Percentiles rank a stretch among this genome's conserved stretches.
phyloP scores from a whole-genome alignment of 352 stramenopile genomes.

The Blastocystis sp. region DNA sequence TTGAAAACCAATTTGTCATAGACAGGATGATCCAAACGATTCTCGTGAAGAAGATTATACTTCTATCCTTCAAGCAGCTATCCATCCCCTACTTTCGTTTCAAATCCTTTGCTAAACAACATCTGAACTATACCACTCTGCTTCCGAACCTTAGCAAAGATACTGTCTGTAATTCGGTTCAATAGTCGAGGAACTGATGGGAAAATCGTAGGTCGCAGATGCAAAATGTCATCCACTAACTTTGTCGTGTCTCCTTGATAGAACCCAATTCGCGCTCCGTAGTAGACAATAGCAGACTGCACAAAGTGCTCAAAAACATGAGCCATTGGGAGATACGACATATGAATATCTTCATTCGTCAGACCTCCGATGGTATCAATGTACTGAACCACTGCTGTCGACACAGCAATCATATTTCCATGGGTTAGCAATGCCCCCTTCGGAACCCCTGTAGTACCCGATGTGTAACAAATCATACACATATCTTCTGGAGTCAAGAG shows the following conservation, averaged over 20 bases:
- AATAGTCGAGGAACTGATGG: conserved; percentile 65
- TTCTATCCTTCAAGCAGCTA: not conserved
- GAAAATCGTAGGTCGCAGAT: conserved; percentile 63
- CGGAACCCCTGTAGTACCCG: conserved; percentile 85
- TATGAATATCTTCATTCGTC: conserved; percentile 64
- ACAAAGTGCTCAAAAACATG: conserved; percentile 66
- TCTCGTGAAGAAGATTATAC: not conserved
- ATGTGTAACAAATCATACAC: conserved; percentile 87
- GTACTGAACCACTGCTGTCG: conserved; percentile 65
- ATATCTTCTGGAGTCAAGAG: conserved; percentile 73
- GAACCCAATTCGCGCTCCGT: conserved; percentile 63
- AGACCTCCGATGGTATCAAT: conserved; percentile 62
- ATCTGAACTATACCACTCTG: conserved; percentile 48
- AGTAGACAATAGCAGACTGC: conserved; percentile 63
- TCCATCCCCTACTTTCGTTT: not conserved
- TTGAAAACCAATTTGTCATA: conserved; percentile 90
- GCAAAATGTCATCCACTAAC: conserved; percentile 58
- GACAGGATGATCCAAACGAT: conserved; percentile 68
- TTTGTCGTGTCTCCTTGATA: conserved; percentile 65
- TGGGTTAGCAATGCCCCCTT: conserved; percentile 91
- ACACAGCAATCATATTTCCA: conserved; percentile 71
- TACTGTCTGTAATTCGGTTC: conserved; percentile 74
- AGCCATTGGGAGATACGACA: conserved; percentile 64
- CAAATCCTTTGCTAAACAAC: conserved; percentile 61
- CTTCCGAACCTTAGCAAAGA: conserved; percentile 71